Conservation (phyloP, 805 yeast species). For the Sugiyamaella marilandica region DNA sequence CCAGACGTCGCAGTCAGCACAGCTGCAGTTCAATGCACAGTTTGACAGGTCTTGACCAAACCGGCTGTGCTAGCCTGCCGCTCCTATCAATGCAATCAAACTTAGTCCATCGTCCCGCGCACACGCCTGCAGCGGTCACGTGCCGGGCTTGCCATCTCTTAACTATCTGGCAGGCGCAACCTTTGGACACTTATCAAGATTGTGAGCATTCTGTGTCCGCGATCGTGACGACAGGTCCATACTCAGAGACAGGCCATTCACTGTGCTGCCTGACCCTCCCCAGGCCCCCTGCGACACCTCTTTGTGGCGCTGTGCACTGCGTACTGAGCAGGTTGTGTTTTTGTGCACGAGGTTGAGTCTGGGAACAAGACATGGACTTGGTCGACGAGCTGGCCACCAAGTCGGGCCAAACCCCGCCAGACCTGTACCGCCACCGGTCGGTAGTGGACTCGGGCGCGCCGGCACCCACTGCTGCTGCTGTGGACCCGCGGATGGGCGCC, state of each 20-base stretch:
- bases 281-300: background rate
- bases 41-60: no score
- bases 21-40: no score
- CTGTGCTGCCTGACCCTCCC: background rate
- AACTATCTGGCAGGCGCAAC: background rate
- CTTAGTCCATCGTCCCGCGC: background rate
- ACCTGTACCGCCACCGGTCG: background rate
- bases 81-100: background rate
- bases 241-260: background rate
- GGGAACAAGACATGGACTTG: background rate
- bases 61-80: no score
- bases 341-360: background rate
- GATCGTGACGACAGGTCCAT: no score
- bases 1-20: no score
- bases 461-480: background rate
- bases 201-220: background rate
- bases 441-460: background rate
- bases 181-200: constrained; percentile 1
- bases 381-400: background rate
- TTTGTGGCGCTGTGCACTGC: background rate
- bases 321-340: background rate
- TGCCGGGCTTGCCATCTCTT: background rate
- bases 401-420: background rate
- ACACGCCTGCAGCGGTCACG: background rate
- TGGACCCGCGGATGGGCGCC: background rate